phyloP scores from a whole-genome alignment of 345 rosid species.

The Eucalyptus victrix region DNA sequence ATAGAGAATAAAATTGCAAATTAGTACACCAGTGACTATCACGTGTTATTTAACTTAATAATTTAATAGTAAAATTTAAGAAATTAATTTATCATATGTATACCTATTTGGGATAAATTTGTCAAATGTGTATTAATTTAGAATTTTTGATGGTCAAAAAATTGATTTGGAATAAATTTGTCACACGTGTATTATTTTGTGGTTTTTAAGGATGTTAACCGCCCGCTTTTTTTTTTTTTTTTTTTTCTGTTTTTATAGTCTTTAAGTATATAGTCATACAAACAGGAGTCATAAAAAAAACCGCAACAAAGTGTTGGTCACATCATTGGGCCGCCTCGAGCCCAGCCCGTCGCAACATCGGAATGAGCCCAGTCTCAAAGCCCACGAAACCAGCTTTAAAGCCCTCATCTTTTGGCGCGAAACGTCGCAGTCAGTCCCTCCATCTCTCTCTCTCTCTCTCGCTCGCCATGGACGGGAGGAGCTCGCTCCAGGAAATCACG shows the following conservation, averaged over 20 bases:
- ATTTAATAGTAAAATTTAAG: too few relatives aligned
- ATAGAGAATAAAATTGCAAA: accelerated
- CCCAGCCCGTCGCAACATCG: not conserved
- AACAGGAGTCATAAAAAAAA: not conserved
- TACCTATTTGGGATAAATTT: accelerated
- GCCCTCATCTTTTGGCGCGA: not conserved
- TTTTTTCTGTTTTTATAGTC: not conserved
- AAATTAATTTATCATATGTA: too few relatives aligned
- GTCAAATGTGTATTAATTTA: accelerated
- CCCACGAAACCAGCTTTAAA: not conserved
- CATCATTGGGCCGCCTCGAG: not conserved
- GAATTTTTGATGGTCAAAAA: too few relatives aligned
- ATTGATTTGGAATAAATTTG: accelerated
- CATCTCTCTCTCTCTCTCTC: not conserved
- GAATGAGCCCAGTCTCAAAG: not conserved
- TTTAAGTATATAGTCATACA: not conserved
- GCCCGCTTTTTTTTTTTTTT: accelerated
- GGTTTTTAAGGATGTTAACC: accelerated
- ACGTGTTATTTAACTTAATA: accelerated
- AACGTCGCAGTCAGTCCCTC: not conserved
- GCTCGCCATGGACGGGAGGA: constrained; percentile 2
- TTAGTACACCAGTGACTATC: accelerated
- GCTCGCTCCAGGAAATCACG: constrained; percentile 4
- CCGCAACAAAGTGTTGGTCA: not conserved
- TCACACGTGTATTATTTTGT: accelerated